phyloP scores from a whole-genome alignment of 306 rosid genomes.

The Potentilla sterilis region DNA sequence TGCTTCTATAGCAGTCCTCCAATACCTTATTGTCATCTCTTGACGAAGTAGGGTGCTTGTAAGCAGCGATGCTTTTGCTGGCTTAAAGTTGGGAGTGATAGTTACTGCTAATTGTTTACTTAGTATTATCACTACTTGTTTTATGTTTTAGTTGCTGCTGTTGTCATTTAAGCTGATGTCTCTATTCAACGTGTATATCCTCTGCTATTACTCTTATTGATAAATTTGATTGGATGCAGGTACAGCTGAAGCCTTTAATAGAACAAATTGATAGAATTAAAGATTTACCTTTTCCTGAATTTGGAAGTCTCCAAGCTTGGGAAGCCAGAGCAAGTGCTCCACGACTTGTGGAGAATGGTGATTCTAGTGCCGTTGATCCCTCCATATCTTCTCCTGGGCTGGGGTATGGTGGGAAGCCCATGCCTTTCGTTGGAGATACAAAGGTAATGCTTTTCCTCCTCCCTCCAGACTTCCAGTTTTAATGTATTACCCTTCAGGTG shows the following conservation, averaged over 20 bases:
- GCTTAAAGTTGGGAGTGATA: neutral
- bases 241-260: constrained; percentile 78
- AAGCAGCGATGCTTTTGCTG: neutral
- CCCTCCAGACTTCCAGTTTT: neutral
- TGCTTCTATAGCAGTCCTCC: neutral
- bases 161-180: constrained; percentile 4
- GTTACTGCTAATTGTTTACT: constrained; percentile 5
- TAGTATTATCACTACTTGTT: neutral
- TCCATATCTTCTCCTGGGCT: constrained; percentile 56
- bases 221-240: constrained; percentile 44
- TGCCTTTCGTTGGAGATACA: constrained; percentile 89
- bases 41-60: neutral
- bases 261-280: constrained; percentile 81
- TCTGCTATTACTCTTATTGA: neutral
- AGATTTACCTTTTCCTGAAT: constrained; percentile 88
- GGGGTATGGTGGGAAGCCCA: constrained; percentile 69
- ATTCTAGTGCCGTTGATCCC: constrained; percentile 51
- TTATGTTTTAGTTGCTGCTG: constrained; percentile 13
- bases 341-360: constrained; percentile 71
- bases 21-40: neutral
- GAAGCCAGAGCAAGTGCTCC: constrained; percentile 86
- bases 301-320: constrained; percentile 93
- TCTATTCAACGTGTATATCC: neutral
- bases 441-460: constrained; percentile 48
- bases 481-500: neutral